A percentile compares a stretch with the other conserved stretches of the same genome.
Conservation (phyloP, 2,329 filamentous ascomycete species). For the Beauveria varroae region DNA sequence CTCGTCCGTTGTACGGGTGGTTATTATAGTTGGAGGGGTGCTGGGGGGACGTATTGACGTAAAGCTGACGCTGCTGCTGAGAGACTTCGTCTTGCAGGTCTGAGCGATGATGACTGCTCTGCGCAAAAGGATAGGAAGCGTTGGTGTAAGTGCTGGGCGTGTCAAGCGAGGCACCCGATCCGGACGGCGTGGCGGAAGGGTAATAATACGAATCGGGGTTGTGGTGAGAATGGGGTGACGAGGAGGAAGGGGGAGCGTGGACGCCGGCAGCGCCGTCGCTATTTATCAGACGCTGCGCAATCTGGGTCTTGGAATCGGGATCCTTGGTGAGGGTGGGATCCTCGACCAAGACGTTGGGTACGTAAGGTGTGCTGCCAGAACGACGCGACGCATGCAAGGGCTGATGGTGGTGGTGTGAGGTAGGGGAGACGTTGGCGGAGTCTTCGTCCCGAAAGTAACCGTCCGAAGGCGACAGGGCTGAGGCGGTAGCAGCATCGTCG, state of each 20-base stretch:
- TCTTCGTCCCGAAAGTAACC: slow-evolving; percentile 39
- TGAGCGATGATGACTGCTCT: slow-evolving; percentile 15
- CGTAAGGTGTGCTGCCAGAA: slow-evolving; percentile 31
- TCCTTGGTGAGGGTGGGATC: slow-evolving; percentile 38
- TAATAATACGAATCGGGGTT: neutral
- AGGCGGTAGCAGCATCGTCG: slow-evolving; percentile 4
- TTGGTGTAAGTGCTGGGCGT: slow-evolving; percentile 7
- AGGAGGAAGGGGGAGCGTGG: neutral
- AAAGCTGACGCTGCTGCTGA: slow-evolving; percentile 8
- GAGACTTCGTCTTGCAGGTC: slow-evolving; percentile 5
- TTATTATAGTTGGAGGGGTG: neutral
- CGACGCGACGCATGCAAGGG: slow-evolving; percentile 15
- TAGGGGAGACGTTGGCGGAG: slow-evolving; percentile 18
- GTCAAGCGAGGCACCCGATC: slow-evolving; percentile 7
- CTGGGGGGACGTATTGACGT: slow-evolving; percentile 1
- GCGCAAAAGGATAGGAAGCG: slow-evolving; percentile 2
- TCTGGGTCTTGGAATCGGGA: slow-evolving; percentile 32
- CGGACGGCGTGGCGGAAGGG: neutral
- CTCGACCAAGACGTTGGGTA: slow-evolving; percentile 41
- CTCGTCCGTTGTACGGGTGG: slow-evolving; percentile 16
- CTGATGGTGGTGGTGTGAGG: slow-evolving; percentile 15
- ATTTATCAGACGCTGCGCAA: slow-evolving; percentile 32
- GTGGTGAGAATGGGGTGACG: slow-evolving; percentile 13
- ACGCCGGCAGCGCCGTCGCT: slow-evolving; percentile 12
- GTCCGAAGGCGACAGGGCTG: slow-evolving; percentile 40